Percentiles rank a stretch among this genome's conserved stretches.
These are phyloP conservation scores for Pleurotus tuber-regium DNA, from an alignment of 768 basidiomycete species.

Conservation along the genomic window DNA sequence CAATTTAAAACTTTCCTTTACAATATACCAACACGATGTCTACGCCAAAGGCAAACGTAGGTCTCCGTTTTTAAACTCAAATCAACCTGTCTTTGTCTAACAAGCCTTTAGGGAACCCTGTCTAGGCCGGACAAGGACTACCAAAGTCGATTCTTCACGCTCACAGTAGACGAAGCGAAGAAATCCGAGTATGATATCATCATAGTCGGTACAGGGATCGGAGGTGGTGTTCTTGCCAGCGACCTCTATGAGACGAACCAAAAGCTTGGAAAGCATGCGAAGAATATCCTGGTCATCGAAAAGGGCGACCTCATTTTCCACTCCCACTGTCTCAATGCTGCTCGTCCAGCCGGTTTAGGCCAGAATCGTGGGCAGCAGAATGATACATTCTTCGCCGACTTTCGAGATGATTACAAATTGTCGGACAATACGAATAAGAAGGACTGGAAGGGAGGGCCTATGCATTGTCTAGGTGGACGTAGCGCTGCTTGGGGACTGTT, in stretches of 20 bases:
- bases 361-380: constrained; percentile 21
- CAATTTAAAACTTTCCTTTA: no score
- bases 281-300: constrained; percentile 23
- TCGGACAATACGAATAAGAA: constrained; percentile 1
- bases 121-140: no score
- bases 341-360: constrained; percentile 19
- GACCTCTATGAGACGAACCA: constrained; percentile 23
- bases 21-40: no score
- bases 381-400: constrained; percentile 20
- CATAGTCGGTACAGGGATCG: constrained; percentile 22
- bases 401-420: constrained; percentile 15
- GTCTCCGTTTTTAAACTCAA: no score
- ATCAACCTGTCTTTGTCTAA: no score
- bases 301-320: constrained; percentile 22
- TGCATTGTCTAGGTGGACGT: constrained; percentile 21
- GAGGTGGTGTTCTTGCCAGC: constrained; percentile 21
- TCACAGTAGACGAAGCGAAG: constrained; percentile 11
- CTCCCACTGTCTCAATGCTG: constrained; percentile 23
- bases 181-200: constrained; percentile 17
- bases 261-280: constrained; percentile 14
- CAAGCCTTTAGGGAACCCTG: no score
- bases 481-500: constrained; percentile 22
- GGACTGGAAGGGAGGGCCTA: constrained; percentile 21
- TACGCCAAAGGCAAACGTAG: no score
- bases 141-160: constrained; percentile 9